phyloP scores from a whole-genome alignment of 108 stramenopile genomes.

The Cyclostephanos tholiformis region DNA sequence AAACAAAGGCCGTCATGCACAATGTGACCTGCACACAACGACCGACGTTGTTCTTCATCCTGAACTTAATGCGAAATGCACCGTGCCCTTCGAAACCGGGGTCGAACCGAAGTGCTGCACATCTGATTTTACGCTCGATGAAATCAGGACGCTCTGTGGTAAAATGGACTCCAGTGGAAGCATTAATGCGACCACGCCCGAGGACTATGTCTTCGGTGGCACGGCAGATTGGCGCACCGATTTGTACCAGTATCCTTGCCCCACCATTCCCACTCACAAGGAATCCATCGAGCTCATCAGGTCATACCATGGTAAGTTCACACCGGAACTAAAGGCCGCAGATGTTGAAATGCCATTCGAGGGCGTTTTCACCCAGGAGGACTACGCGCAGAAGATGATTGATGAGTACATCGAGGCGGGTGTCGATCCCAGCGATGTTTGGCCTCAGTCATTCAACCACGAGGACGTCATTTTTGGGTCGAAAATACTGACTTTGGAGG shows the following conservation, averaged over 20 bases:
- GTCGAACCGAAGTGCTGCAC: conserved; percentile 65
- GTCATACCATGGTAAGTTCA: conserved; percentile 52
- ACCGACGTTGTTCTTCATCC: conserved; percentile 64
- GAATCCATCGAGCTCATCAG: conserved; percentile 67
- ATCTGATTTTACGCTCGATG: conserved; percentile 71
- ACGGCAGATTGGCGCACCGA: conserved; percentile 70
- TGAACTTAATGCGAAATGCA: conserved; percentile 73
- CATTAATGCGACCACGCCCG: conserved; percentile 48
- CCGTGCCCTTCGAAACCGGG: conserved; percentile 54
- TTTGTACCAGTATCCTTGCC: conserved; percentile 59
- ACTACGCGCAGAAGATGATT: conserved; percentile 69
- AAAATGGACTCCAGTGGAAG: conserved; percentile 68
- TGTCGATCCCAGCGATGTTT: conserved; percentile 55
- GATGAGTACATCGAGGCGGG: conserved; percentile 69
- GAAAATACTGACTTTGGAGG: conserved; percentile 59
- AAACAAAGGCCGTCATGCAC: conserved; percentile 56
- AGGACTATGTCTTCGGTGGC: conserved; percentile 64
- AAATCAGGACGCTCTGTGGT: conserved; percentile 74
- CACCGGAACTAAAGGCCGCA: conserved; percentile 72
- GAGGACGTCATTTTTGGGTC: conserved; percentile 56
- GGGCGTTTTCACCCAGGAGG: conserved; percentile 64
- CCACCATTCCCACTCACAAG: conserved; percentile 61
- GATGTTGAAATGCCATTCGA: conserved; percentile 70
- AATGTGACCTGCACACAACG: conserved; percentile 78
- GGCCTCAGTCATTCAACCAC: conserved; percentile 62